Conservation (phyloP, 805 yeast genomes). For the Yarrowia deformans region DNA sequence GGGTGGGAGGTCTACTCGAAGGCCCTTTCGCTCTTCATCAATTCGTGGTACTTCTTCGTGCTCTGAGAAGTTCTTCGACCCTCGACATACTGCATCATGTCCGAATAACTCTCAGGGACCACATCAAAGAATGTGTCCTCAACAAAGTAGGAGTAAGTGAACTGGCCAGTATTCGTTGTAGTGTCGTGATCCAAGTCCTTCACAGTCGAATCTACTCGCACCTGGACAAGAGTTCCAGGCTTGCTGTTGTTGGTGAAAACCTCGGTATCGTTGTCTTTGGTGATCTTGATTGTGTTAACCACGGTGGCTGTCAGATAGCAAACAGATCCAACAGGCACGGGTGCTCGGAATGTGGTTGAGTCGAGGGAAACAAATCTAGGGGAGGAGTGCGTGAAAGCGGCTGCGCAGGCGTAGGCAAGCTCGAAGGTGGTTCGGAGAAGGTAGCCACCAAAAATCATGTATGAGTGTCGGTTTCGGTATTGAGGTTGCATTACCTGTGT, state of each 20-base stretch:
- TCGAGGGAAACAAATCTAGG: constrained; percentile 92
- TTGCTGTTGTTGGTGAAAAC: constrained; percentile 41
- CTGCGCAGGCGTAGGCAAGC: constrained; percentile 90
- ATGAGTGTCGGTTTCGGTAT: constrained; percentile 91
- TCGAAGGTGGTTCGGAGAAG: constrained; percentile 91
- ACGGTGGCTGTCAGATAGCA: constrained; percentile 81
- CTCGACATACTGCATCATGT: constrained; percentile 89
- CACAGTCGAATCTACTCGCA: constrained; percentile 83
- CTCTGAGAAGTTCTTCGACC: constrained; percentile 90
- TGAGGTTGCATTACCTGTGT: constrained; percentile 96
- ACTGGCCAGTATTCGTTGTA: constrained; percentile 79
- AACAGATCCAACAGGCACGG: constrained; percentile 95
- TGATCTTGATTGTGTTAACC: constrained; percentile 84
- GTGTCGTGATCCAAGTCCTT: constrained; percentile 68
- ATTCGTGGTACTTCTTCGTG: constrained; percentile 51
- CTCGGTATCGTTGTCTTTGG: constrained; percentile 39
- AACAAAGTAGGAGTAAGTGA: constrained; percentile 87
- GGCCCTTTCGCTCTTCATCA: constrained; percentile 25
- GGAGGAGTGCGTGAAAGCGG: constrained; percentile 81
- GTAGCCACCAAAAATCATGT: constrained; percentile 95
- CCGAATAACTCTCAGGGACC: constrained; percentile 85
- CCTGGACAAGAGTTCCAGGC: constrained; percentile 83
- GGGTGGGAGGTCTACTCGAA: background rate
- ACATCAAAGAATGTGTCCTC: constrained; percentile 70
- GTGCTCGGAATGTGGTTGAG: constrained; percentile 89